Evolutionary conservation across 805 yeast genomes (phyloP), one percentile per base, ranked within the genome.

Genomic region (Ogataea thermomethanolica): DNA sequence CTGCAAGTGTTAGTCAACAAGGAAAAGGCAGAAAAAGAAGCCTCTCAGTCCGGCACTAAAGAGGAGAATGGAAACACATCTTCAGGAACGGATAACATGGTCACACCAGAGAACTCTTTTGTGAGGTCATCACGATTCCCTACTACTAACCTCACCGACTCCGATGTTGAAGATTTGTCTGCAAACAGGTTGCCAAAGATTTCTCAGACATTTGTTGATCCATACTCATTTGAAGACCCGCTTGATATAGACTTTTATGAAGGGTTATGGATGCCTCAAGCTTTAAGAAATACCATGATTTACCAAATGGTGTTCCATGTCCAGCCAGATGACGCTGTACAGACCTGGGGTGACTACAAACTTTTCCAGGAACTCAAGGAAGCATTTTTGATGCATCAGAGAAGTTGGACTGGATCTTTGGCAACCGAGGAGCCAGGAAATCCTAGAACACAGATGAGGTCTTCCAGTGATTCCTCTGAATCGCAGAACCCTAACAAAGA

Each of bases 321-420:
- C 46, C 99, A 95, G 58, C 99, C 99, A 0, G 99, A 93, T 62
- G 88, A 91, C 59, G 70, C 78, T 6, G 98, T 91, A n/a, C 71
- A 71, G 17, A 75, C 89, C 0, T 93, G 99, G 99, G 75, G 75
- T 41, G 95, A 88, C 41, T 93, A 88, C 61, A 90, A 86, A 58
- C 79, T 74, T 21, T 84, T 71, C 58, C 72, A 79, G 43, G 78
- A 74, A 44, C 62, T 84, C 50, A 70, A 70, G 35, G 67, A 72
- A 13, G 88, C 84, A 0, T 87, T 87, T 55, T 43, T 47, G 30
- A 9, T 39, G 5, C 53, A 54, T 40, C 64, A 61, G 24, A 43
- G 49, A 20, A 25, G 39, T 8, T 15, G 30, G 5, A 35, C 54
- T 23, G 54, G 54, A 5, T 35, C 14, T 6, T 10, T 12, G 8